Conservation (phyloP, 371 early-diverging fungal species). For the Blakeslea trispora region DNA sequence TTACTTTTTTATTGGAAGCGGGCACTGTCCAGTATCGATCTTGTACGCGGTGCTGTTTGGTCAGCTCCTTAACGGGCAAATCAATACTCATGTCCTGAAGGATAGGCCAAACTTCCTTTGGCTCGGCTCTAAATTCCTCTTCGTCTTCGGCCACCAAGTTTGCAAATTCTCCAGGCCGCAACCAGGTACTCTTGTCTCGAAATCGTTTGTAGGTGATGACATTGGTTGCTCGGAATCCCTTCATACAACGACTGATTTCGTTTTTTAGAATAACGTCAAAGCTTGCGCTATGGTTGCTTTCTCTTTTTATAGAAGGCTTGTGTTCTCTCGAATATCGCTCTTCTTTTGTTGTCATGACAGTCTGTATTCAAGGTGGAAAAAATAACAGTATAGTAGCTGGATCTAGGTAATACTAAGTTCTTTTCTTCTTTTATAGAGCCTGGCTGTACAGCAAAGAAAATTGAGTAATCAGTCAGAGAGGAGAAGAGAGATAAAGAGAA, state of each 20-base stretch:
- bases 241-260: slow-evolving; percentile 7
- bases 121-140: slow-evolving; percentile 12
- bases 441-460: neutral
- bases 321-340: slow-evolving; percentile 10
- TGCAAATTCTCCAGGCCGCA: slow-evolving; percentile 7
- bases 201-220: slow-evolving; percentile 11
- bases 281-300: neutral
- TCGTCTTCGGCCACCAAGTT: slow-evolving; percentile 7
- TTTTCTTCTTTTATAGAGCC: neutral
- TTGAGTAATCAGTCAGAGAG: no score
- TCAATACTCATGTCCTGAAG: slow-evolving; percentile 7
- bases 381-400: neutral
- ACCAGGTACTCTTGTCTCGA: slow-evolving; percentile 8
- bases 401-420: neutral
- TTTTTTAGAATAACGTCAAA: slow-evolving; percentile 4
- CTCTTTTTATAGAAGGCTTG: slow-evolving; percentile 1
- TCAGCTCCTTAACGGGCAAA: slow-evolving; percentile 6
- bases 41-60: slow-evolving; percentile 10
- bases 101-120: slow-evolving; percentile 13
- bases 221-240: slow-evolving; percentile 9
- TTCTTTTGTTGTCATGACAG: slow-evolving; percentile 11
- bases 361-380: neutral
- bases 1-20: slow-evolving; percentile 7
- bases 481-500: no score
- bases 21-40: slow-evolving; percentile 19